Evolutionary conservation across 495 filamentous ascomycete genomes (phyloP), one percentile per base, ranked within the genome.

Genomic region (Massariosphaeria phaeospora): DNA sequence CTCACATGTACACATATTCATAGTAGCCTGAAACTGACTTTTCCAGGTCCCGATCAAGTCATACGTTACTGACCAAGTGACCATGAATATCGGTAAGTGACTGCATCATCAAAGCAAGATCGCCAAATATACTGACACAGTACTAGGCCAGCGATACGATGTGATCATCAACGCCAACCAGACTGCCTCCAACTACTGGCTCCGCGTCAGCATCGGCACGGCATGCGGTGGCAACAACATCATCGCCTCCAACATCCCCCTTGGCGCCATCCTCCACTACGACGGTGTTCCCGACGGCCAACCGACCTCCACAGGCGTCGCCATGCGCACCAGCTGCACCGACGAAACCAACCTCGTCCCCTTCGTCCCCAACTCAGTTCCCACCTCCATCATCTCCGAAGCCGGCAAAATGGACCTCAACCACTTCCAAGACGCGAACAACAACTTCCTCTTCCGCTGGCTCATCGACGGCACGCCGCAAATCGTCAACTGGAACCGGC

Each of bases 141-240:
- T 25, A 3, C n/a, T 40, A 59, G 64, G 64, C 26, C 67, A 72
- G 48, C 65, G 70, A 2, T 71, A 72, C 64, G 70, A 71, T 24
- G 66, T 72, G 5, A 57, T 72, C 46, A 64, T 72, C 45, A 63
- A 48, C 11, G 66, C 70, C 18, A 67, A 70, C 34, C 69, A 69
- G 46, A 43, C 67, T 11, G 48, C 29, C 12, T 67, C 56, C n/a
- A 67, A 65, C 39, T 72, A 70, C 57, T 72, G 70, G 70, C 64
- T 71, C 53, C 63, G 69, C 11, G 62, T 67, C 21, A 56, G 55
- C 7, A 49, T 65, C 33, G 66, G 52, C 8, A 54, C 42, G 1
- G 57, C 48, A 8, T 58, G 65, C n/a, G 20, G 52, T 8, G 54
- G 18, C 29, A 62, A 59, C 34, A 57, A 53, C 10, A 59, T 61